Conservation (phyloP, 2,329 filamentous ascomycete genomes). For the Lachnellula subtilissima region DNA sequence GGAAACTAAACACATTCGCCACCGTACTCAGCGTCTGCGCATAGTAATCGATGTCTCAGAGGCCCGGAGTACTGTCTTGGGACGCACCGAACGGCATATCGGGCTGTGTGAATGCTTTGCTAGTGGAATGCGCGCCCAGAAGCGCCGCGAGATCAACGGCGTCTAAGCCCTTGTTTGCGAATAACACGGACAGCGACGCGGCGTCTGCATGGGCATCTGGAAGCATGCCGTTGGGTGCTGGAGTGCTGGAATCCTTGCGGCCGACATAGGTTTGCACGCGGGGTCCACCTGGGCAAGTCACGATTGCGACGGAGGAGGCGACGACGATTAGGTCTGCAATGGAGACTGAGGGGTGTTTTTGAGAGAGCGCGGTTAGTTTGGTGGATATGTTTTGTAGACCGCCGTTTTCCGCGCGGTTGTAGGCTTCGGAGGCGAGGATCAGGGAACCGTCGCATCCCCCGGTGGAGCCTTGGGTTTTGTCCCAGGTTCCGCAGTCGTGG, state of each 20-base stretch:
- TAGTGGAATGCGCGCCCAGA: conserved; percentile 34
- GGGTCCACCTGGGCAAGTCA: conserved; percentile 14
- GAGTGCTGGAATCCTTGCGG: conserved; percentile 8
- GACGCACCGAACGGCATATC: conserved; percentile 25
- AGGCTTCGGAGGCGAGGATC: conserved; percentile 9
- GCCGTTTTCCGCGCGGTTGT: conserved; percentile 11
- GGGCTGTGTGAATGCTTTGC: conserved; percentile 28
- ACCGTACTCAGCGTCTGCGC: conserved; percentile 28
- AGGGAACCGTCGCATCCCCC: conserved; percentile 19
- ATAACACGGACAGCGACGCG: conserved; percentile 27
- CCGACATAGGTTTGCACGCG: conserved; percentile 12
- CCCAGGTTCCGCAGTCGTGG: conserved; percentile 18
- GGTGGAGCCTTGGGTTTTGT: conserved; percentile 8
- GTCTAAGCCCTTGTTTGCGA: conserved; percentile 34
- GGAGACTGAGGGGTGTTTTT: conserved; percentile 1
- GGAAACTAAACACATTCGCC: conserved; percentile 63
- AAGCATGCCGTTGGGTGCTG: conserved; percentile 5
- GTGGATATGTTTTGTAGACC: conserved; percentile 10
- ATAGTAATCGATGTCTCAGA: conserved; percentile 36
- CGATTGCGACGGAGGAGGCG: conserved; percentile 12
- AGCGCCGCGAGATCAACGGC: conserved; percentile 35
- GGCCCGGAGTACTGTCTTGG: conserved; percentile 33
- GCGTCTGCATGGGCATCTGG: conserved; percentile 6
- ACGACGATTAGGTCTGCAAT: conserved; percentile 18
- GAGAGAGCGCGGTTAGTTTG: conserved; percentile 6